Percentiles rank a stretch among this genome's conserved stretches.
These are phyloP conservation scores for Macroventuria anomochaeta DNA, from an alignment of 2,329 filamentous ascomycete genomes.

Conservation along the genomic window DNA sequence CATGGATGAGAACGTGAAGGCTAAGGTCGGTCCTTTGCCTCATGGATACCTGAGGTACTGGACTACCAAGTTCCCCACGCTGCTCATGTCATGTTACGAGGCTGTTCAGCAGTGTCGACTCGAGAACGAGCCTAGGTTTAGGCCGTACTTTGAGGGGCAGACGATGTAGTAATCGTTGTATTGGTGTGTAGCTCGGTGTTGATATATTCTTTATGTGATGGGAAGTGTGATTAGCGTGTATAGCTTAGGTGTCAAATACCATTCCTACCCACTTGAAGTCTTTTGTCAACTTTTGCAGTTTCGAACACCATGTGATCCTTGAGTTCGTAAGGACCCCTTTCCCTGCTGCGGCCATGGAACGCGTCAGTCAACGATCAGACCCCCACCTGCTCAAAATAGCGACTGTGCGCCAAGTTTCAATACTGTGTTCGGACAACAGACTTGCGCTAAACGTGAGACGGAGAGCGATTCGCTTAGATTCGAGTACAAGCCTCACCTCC, in stretches of 20 bases:
- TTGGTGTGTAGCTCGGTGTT: not conserved
- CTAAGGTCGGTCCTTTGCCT: conserved; percentile 74
- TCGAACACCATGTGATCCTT: not conserved
- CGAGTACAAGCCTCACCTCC: conserved; percentile 15
- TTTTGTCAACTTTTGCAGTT: not conserved
- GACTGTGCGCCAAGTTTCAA: conserved; percentile 16
- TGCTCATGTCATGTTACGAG: conserved; percentile 80
- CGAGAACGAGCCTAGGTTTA: conserved; percentile 70
- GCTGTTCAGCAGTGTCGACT: conserved; percentile 72
- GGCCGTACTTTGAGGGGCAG: conserved; percentile 67
- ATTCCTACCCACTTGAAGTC: not conserved
- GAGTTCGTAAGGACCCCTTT: not conserved
- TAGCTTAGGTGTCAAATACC: conserved; percentile 4
- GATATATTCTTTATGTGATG: not conserved
- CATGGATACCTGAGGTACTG: conserved; percentile 86
- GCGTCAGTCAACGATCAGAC: conserved; percentile 8
- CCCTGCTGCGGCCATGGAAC: conserved; percentile 4
- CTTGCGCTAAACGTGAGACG: conserved; percentile 16
- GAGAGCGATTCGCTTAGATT: conserved; percentile 17
- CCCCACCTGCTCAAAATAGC: conserved; percentile 20
- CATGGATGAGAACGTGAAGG: conserved; percentile 81
- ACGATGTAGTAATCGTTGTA: conserved; percentile 14
- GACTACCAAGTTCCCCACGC: conserved; percentile 76
- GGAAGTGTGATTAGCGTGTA: not conserved
- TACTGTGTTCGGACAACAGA: conserved; percentile 13